A percentile compares a stretch with the other conserved stretches of the same genome.
phyloP scores from a whole-genome alignment of 192 early-diverging fungal species.

The Coemansia sp. region DNA sequence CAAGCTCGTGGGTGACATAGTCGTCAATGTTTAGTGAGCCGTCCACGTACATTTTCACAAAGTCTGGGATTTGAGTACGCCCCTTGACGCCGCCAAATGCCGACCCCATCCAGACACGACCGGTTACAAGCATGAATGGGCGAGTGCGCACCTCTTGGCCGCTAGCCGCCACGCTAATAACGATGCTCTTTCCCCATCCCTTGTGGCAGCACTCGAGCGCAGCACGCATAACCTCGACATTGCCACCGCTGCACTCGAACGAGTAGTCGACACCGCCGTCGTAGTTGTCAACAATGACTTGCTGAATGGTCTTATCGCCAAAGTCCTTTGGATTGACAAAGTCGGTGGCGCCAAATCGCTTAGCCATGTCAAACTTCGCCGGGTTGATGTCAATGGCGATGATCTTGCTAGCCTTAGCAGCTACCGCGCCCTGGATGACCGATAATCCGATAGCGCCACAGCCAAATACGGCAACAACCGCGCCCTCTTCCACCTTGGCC shows the following conservation, averaged over 20 bases:
- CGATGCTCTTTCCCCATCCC: conserved; percentile 89
- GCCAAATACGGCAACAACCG: conserved; percentile 88
- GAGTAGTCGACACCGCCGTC: conserved; percentile 97
- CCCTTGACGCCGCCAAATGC: conserved; percentile 99
- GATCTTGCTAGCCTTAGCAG: conserved; percentile 67
- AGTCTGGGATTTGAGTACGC: conserved; percentile 78
- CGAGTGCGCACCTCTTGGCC: conserved; percentile 92
- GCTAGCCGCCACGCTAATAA: conserved; percentile 90
- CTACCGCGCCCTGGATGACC: conserved; percentile 82
- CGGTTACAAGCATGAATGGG: conserved; percentile 97
- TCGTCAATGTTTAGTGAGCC: conserved; percentile 89
- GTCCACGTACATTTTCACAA: conserved; percentile 84
- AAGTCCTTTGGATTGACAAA: conserved; percentile 86
- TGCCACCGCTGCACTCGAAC: conserved; percentile 93
- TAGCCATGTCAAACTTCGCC: conserved; percentile 75
- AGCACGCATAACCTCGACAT: conserved; percentile 89
- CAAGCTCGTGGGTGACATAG: conserved; percentile 82
- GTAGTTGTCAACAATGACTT: conserved; percentile 83
- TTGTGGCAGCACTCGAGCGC: conserved; percentile 91
- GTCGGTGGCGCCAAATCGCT: conserved; percentile 83
- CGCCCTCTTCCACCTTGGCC: conserved; percentile 81
- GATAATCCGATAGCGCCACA: conserved; percentile 91
- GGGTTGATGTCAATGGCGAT: conserved; percentile 92
- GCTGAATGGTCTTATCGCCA: conserved; percentile 72
- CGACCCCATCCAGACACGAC: conserved; percentile 92